Conservation (phyloP, 106 monocot species). For the Apostasia ramifera region DNA sequence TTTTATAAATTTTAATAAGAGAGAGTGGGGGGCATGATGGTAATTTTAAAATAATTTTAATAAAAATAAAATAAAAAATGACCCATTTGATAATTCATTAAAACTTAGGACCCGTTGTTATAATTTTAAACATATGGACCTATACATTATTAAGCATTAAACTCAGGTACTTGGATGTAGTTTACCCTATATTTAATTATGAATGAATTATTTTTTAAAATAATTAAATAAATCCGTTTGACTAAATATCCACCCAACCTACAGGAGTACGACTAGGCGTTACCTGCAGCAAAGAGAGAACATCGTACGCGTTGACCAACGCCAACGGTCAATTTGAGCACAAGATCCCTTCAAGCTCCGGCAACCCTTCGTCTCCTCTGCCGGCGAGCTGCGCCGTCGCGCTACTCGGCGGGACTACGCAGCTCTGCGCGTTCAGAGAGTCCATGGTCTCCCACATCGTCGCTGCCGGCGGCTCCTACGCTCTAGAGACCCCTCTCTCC, state of each 20-base stretch:
- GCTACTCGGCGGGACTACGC: constrained; percentile 6
- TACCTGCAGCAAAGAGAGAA: constrained; percentile 3
- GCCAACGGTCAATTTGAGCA: background rate
- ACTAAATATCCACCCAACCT: background rate
- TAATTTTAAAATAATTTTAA: too few species aligned
- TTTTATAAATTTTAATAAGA: too few species aligned
- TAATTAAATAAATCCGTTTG: too few species aligned
- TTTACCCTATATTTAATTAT: too few species aligned
- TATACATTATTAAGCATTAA: too few species aligned
- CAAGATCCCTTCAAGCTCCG: background rate
- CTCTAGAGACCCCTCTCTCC: background rate
- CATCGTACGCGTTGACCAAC: constrained; percentile 6
- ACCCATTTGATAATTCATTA: too few species aligned
- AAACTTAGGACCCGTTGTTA: too few species aligned
- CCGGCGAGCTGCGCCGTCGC: background rate
- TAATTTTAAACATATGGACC: background rate
- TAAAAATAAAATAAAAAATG: too few species aligned
- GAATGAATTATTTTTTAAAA: too few species aligned
- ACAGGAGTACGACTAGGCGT: constrained; percentile 10
- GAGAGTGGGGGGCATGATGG: too few species aligned
- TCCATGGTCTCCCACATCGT: constrained; percentile 5
- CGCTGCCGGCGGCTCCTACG: background rate
- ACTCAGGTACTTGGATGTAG: too few species aligned
- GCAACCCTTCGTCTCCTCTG: constrained; percentile 1
- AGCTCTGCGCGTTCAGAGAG: constrained; percentile 12